Base-by-base conservation (phyloP, 208 protist genomes). In the Wallacemonas sp. region DNA sequence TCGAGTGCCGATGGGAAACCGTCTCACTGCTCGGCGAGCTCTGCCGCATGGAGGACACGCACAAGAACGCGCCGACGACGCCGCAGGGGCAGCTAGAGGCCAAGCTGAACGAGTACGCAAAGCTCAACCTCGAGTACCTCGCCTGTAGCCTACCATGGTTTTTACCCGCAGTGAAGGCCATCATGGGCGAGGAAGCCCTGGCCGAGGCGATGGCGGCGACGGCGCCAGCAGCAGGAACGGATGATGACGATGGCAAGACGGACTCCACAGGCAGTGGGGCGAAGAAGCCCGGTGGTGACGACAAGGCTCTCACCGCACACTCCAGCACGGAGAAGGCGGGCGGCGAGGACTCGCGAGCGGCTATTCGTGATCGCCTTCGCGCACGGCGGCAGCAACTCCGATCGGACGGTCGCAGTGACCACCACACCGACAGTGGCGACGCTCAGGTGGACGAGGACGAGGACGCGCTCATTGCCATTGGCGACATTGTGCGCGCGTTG, bases 1-100 rank as follows among this genome's bases (percentile, higher is more conserved):
- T 79, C 33, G 87, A 91, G 68, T 91, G 82, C 63, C 82, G 83
- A 26, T 93, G 87, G 87, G 83, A 93, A 45, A 88, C 81, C 1
- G 76, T 89, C n/a, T 79, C 84, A 19, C 67, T 93, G 19, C 68
- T 93, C 6, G 87, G 87, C 2, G 87, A 93, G 73, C 71, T 93
- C 50, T 93, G 87, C 58, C 81, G 87, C 15, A 62, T 89, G 71
- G 84, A 94, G 13, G 52, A 80, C 3, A 50, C 44, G 30, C 68
- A 78, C 53, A 61, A 57, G 29, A 33, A 24, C 54, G 46, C 50
- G 3, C 61, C 61, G 0, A 41, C 59, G 9, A 66, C 73, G 13
- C 57, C 75, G 15, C 50, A 62, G 21, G 76, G 50, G 12, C 19
- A 54, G 39, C 37, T 90, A 1, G 84, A 82, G 66, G 54, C 76